Percentiles rank a stretch among this genome's conserved stretches.
phyloP scores from a whole-genome alignment of 2,329 filamentous ascomycete species.

The Ascochyta koolunga region DNA sequence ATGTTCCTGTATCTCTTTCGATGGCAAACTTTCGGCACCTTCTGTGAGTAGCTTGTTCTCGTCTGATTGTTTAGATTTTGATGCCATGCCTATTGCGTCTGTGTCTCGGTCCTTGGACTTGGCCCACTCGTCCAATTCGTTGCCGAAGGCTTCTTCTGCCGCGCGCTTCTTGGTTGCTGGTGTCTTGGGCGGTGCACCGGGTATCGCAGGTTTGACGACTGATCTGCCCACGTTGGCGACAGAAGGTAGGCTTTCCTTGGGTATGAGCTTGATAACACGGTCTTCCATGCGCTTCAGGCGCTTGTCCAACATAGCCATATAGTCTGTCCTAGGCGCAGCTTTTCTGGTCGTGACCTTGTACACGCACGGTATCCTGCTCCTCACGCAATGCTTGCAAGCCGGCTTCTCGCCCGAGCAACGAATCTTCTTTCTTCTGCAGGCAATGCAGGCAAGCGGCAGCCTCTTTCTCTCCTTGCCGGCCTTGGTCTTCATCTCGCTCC shows the following conservation, averaged over 20 bases:
- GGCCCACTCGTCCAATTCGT: constrained; percentile 82
- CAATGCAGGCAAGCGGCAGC: constrained; percentile 90
- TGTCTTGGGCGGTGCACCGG: constrained; percentile 62
- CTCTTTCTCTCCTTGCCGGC: constrained; percentile 96
- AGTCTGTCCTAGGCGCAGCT: constrained; percentile 91
- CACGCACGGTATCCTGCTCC: constrained; percentile 91
- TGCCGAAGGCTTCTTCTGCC: constrained; percentile 85
- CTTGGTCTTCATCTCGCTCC: constrained; percentile 62
- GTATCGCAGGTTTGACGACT: constrained; percentile 79
- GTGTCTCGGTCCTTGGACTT: constrained; percentile 61
- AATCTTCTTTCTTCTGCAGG: constrained; percentile 96
- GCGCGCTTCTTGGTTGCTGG: constrained; percentile 73
- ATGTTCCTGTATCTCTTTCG: constrained; percentile 89
- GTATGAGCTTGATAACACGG: constrained; percentile 92
- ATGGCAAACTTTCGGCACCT: constrained; percentile 80
- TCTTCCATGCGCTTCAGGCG: constrained; percentile 97
- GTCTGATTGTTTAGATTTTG: constrained; percentile 62
- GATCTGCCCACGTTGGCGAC: constrained; percentile 75
- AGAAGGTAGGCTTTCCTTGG: constrained; percentile 78
- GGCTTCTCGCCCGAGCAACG: constrained; percentile 97
- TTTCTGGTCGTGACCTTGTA: constrained; percentile 97
- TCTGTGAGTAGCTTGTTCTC: constrained; percentile 80
- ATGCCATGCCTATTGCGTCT: constrained; percentile 57
- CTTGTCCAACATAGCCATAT: constrained; percentile 99
- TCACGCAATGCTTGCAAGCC: constrained; percentile 92